Evolutionary conservation across 768 basidiomycete species (phyloP), one percentile per base, ranked within the genome.

Genomic region (Vishniacozyma victoriae): DNA sequence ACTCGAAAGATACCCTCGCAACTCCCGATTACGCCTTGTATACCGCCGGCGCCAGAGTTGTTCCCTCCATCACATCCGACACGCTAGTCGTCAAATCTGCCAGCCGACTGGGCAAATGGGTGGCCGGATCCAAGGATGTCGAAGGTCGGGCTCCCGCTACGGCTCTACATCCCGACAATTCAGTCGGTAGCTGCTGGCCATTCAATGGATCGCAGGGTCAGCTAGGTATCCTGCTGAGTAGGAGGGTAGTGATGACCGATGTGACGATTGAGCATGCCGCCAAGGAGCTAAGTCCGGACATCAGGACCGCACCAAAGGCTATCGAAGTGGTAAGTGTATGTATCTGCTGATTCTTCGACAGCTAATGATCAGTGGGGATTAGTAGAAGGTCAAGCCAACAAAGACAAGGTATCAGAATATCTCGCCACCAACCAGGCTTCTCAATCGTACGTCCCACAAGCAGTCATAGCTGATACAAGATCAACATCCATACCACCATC

Each of bases 161-260:
- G 0, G 88, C 87, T 2, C 76, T 99, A n/a, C 85, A 93, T 62
- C 84, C 87, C 50, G 88, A 95, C 53, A 75, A 77, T 22, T 79
- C 84, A 46, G 82, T 81, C 26, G 93, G 95, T 3, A 79, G 84
- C 47, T 99, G 93, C 72, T 99, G 93, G 91, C 87, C 93, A 1
- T 89, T 97, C 74, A 75, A 74, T 4, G 92, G 92, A 0, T 61
- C 76, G 15, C 69, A 78, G 40, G 93, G 92, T 3, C 86, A 87
- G 62, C 74, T 97, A 9, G 93, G 88, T 4, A 82, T 99, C 24
- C 76, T 77, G 27, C 80, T 99, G 23, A 82, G 82, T 2, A 78
- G 79, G 4, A 76, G 76, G n/a, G 76, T 79, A 6, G 75, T 77
- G 36, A 75, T 84, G 35, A 73, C 76, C 14, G 81, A 82, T 57